These are phyloP conservation scores for Pulveroboletus sp. DNA, from an alignment of 768 basidiomycete genomes.

Conservation along the genomic window DNA sequence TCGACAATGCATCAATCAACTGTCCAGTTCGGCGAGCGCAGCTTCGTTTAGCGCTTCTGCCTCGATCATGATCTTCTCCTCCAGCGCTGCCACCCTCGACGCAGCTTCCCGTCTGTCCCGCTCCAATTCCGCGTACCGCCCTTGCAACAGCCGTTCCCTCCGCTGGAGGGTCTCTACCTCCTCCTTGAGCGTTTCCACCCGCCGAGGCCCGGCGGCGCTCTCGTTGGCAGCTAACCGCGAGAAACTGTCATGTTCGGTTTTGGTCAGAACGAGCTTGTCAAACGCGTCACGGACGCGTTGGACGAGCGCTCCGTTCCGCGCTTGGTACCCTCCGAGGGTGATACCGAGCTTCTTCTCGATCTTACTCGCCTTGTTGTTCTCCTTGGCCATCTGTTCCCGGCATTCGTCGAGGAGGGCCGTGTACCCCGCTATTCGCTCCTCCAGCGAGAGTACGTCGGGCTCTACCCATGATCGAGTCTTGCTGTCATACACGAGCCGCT, in stretches of 20 bases:
- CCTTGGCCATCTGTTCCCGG: slow-evolving; percentile 70
- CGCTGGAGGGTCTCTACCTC: slow-evolving; percentile 80
- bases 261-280: slow-evolving; percentile 60
- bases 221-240: slow-evolving; percentile 69
- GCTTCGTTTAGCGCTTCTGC: slow-evolving; percentile 80
- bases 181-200: slow-evolving; percentile 75
- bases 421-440: slow-evolving; percentile 64
- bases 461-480: slow-evolving; percentile 63
- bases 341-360: slow-evolving; percentile 87
- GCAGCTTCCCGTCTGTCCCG: slow-evolving; percentile 60
- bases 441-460: slow-evolving; percentile 48
- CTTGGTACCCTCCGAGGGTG: slow-evolving; percentile 87
- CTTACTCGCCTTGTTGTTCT: slow-evolving; percentile 79
- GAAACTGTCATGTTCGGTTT: slow-evolving; percentile 80
- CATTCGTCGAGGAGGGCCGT: slow-evolving; percentile 53
- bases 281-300: slow-evolving; percentile 65
- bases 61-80: slow-evolving; percentile 84
- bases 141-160: slow-evolving; percentile 76
- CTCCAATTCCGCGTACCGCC: slow-evolving; percentile 78
- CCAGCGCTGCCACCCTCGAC: slow-evolving; percentile 56
- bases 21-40: slow-evolving; percentile 62
- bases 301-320: slow-evolving; percentile 61
- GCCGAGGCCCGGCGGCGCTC: slow-evolving; percentile 66
- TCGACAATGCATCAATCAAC: slow-evolving; percentile 6
- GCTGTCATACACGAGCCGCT: slow-evolving; percentile 61